phyloP scores from a whole-genome alignment of 1,284 basidiomycete species.

The Irpex sp. region DNA sequence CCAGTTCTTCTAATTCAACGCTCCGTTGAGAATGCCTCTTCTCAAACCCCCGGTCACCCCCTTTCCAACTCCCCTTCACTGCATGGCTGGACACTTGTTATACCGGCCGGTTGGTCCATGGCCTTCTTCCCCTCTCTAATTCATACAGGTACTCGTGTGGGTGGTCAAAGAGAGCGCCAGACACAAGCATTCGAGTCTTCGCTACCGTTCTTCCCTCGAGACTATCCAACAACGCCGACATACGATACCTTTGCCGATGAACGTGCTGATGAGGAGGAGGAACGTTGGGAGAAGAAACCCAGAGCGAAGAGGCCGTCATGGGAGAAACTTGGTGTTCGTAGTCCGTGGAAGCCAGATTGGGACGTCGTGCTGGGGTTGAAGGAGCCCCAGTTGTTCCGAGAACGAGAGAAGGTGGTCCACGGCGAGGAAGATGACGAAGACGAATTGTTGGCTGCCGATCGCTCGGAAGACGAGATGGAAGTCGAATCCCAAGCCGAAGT shows the following conservation, averaged over 20 bases:
- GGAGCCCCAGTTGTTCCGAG: conserved; percentile 21
- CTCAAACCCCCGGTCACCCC: conserved; percentile 23
- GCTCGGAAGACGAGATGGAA: not conserved
- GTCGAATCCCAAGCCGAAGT: not conserved
- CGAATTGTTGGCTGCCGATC: not conserved
- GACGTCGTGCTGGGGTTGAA: conserved; percentile 52
- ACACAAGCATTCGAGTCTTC: conserved; percentile 81
- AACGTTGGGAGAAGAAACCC: conserved; percentile 76
- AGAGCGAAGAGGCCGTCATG: conserved; percentile 81
- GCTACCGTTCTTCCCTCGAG: conserved; percentile 72
- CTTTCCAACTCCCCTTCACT: conserved; percentile 34
- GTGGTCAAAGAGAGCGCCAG: conserved; percentile 74
- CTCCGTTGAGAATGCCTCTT: conserved; percentile 44
- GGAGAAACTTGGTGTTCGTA: conserved; percentile 57
- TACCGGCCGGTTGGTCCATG: conserved; percentile 88
- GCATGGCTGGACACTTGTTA: conserved; percentile 81
- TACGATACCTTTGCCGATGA: conserved; percentile 48
- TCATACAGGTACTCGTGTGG: conserved; percentile 77
- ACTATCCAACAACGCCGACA: conserved; percentile 60
- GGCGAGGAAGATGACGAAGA: not conserved
- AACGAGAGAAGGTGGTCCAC: conserved; percentile 18
- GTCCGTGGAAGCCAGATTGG: conserved; percentile 81
- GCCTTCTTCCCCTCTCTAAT: conserved; percentile 79
- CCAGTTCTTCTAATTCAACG: conserved; percentile 81
- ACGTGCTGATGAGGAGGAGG: conserved; percentile 48